Conservation (phyloP, 306 rosid species). For the Cucurbita maxima region DNA sequence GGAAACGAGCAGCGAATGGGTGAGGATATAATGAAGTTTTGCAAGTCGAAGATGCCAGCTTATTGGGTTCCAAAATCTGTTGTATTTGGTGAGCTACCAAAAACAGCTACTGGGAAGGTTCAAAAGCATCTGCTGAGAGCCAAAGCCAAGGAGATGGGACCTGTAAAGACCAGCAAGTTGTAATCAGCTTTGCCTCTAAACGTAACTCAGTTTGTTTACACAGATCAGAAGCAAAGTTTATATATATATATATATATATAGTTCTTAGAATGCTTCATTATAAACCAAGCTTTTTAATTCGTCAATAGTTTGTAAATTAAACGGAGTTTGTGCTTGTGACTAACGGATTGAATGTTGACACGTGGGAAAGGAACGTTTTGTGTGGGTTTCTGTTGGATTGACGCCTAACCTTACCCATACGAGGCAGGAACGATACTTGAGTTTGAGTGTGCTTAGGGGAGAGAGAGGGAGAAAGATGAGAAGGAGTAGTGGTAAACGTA, state of each 20-base stretch:
- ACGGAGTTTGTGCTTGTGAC: too few species aligned
- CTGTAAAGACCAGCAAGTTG: slow-evolving; percentile 33
- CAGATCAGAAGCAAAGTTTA: neutral
- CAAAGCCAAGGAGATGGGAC: slow-evolving; percentile 57
- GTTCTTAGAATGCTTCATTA: neutral
- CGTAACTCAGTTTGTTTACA: neutral
- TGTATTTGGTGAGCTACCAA: slow-evolving; percentile 52
- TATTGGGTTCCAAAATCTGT: slow-evolving; percentile 77
- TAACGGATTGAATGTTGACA: too few species aligned
- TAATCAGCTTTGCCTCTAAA: neutral
- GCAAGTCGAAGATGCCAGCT: slow-evolving; percentile 64
- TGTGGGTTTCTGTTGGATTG: too few species aligned
- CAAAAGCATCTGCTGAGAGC: slow-evolving; percentile 79
- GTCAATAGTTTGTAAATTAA: too few species aligned
- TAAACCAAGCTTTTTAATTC: too few species aligned
- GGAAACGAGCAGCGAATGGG: slow-evolving; percentile 32
- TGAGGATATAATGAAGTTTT: slow-evolving; percentile 65
- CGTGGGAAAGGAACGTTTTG: too few species aligned
- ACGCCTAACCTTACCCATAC: too few species aligned
- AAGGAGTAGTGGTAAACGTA: too few species aligned
- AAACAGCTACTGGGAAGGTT: slow-evolving; percentile 64
- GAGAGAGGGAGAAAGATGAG: too few species aligned
- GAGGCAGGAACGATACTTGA: too few species aligned
- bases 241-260: neutral
- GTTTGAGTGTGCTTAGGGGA: too few species aligned